These are phyloP conservation scores for Pichia sp. DNA, from an alignment of 1,139 yeast genomes.

Conservation along the genomic window DNA sequence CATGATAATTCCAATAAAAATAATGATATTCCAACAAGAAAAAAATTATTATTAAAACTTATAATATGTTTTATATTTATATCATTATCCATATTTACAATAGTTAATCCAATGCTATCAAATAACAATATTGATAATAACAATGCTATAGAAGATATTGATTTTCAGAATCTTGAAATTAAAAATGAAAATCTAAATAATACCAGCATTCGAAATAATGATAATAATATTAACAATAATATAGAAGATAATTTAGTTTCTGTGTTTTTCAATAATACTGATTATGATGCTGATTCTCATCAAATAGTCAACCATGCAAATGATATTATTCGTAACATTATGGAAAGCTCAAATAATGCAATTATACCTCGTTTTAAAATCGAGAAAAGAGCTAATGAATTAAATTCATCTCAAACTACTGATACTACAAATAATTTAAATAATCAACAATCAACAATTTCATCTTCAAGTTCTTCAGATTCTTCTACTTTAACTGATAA, in stretches of 20 bases:
- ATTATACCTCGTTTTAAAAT: conserved; percentile 25
- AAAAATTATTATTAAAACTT: no score
- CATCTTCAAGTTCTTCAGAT: conserved; percentile 1
- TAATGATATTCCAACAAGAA: no score
- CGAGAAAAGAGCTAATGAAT: conserved; percentile 18
- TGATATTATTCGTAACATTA: conserved; percentile 22
- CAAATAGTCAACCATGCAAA: conserved; percentile 14
- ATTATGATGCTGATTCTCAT: no score
- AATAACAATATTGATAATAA: no score
- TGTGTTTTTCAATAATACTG: background rate
- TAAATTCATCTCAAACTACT: conserved; percentile 2
- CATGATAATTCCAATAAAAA: no score
- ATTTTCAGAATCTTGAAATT: no score
- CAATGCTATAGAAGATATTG: no score
- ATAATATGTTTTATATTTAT: no score
- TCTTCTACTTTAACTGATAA: conserved; percentile 1
- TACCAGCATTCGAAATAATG: no score
- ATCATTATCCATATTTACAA: no score
- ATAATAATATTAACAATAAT: background rate
- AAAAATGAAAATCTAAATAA: no score
- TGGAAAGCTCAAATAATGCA: conserved; percentile 22
- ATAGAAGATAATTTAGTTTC: background rate
- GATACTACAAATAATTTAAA: background rate
- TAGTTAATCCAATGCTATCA: no score
- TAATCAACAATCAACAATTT: background rate